Base-by-base conservation (phyloP, 345 rosid genomes). In the Ceriops decandra region DNA sequence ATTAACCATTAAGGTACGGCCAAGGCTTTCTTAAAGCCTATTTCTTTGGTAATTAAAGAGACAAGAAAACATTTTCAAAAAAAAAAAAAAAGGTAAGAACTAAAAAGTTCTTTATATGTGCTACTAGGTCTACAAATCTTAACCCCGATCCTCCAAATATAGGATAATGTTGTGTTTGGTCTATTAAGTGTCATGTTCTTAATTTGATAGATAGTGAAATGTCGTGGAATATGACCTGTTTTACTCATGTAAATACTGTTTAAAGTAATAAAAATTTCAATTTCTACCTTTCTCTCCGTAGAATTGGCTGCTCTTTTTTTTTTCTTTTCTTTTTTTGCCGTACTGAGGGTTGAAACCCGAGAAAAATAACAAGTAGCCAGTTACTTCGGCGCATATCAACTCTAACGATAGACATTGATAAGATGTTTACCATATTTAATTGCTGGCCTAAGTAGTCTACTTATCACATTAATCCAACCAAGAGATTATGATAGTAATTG, bases 1-100 rank as follows among this genome's bases (percentile, higher is more conserved):
- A 13, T 76, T 87, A 27, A 30, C 69, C 13, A 82, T 80, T 36
- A 67, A 67, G 57, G 72, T 84, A 69, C 71, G 67, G 16, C 80
- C 77, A 5, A 78, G 90, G 72, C 77, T 63, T 9, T 10, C 59
- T 56, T 56, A 24, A 15, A 56, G 28, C 6, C 31, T 26, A 24
- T 24, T 9, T 24, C 13, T 1, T 4, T 3, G 59, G 28, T 10
- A 10, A 15, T 13, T 9, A 22, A 0, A 11, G 28, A 16, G 22
- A 11, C 17, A 22, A 11, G 13, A 5, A 22, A 53, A 21, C 2
- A 24, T 19, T 24, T 6, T 4, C 5, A 8, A 54, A 53, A 2
- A 24, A 1, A 24, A 56, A 10, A 24, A 56, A 24, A 26, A 9
- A 22, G 11, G 7, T 8, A 24, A 56, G 17, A 56, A 56, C 59